Conservation (phyloP, 495 filamentous ascomycete genomes). For the Parachaetomium inaequale region DNA sequence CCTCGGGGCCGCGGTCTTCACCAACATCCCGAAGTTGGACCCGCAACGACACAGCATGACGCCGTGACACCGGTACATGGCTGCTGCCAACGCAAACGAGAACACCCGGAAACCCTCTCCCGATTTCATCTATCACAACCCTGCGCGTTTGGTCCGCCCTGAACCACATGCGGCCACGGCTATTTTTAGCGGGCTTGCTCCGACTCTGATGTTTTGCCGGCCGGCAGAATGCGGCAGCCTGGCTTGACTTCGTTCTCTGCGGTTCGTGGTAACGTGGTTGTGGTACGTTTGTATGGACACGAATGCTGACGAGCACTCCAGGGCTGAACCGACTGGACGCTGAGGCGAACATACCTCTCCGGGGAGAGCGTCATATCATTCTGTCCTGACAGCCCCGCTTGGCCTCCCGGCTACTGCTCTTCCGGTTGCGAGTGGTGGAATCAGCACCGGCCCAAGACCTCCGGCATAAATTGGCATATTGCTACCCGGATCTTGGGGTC, state of each 20-base stretch:
- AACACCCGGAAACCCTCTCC: slow-evolving; percentile 1
- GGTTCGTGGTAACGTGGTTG: neutral
- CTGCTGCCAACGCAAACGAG: neutral
- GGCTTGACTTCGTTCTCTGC: neutral
- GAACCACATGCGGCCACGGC: neutral
- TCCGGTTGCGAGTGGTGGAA: neutral
- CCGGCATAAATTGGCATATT: neutral
- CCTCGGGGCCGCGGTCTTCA: neutral
- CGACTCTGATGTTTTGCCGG: slow-evolving; percentile 1
- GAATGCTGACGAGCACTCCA: neutral
- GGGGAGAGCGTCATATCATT: neutral
- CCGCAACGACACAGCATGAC: neutral
- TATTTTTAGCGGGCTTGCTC: slow-evolving; percentile 13
- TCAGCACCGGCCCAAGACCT: too few relatives aligned
- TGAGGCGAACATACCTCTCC: neutral
- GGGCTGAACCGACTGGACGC: neutral
- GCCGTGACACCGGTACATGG: neutral
- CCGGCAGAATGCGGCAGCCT: slow-evolving; percentile 14
- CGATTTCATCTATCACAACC: slow-evolving; percentile 1
- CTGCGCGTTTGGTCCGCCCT: slow-evolving; percentile 1
- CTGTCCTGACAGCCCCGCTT: neutral
- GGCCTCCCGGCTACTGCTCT: neutral
- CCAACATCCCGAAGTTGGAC: neutral
- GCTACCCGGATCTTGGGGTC: too few relatives aligned
- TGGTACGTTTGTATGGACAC: neutral